Base-by-base conservation (phyloP, 306 rosid genomes). In the Prinsepia uniflora region DNA sequence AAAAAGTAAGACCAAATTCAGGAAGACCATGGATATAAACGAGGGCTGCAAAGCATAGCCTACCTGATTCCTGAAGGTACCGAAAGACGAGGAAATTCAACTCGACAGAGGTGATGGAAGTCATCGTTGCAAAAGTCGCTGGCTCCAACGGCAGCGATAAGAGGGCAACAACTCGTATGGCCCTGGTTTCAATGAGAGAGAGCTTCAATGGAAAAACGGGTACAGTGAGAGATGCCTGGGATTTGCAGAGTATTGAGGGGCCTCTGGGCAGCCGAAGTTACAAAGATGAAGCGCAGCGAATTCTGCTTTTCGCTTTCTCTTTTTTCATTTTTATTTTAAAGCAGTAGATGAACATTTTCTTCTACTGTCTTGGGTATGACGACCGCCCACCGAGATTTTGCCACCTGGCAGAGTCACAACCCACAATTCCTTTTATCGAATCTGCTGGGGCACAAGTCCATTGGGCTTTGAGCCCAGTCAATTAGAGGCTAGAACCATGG, bases 1-100 rank as follows among this genome's bases (percentile, higher is more conserved):
- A 1, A 47, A 7, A 47, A 8, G 39, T 5, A 13, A 2, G 13
- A 13, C 12, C 4, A 44, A 75, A 57, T 10, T 48, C 36, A 8
- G 4, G 24, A 42, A 8, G 22, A 55, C 10, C 3, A 44, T 8
- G 17, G 40, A 14, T 11, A 10, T 54, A 19, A 42, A 14, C 47
- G 15, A 11, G 45, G 50, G 5, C 3, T 19, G 46, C 5, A 24
- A 62, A 63, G 67, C 1, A n/a, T 45, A 72, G 72, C 41, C 2
- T 13, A 92, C 98, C 98, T 81, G 98, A 93, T 83, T 93, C 98
- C 46, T 88, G 92, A 67, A 93, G 98, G 79, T 93, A 93, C 5
- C 98, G 98, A 63, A 86, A 93, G 9, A 93, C 87, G 0, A 93
- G 90, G 71, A 74, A 93, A 68, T 93, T 93, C 82, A 93, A 82